phyloP scores from a whole-genome alignment of 2,329 filamentous ascomycete genomes.

The Sporothrix inflata region DNA sequence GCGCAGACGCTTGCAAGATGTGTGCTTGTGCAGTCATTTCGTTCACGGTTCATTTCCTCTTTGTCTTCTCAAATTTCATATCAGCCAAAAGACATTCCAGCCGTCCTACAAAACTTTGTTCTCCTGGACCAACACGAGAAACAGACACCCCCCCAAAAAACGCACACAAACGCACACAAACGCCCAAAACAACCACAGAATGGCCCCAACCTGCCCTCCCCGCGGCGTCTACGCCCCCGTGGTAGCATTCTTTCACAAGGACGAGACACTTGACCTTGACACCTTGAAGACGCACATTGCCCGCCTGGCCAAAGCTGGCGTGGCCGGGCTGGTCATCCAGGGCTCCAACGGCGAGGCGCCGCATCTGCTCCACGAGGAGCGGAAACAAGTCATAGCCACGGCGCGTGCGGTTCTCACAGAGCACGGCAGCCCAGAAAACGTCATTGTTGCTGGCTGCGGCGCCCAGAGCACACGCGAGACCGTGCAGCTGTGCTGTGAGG shows the following conservation, averaged over 20 bases:
- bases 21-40: no score
- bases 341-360: constrained; percentile 71
- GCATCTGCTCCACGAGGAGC: constrained; percentile 63
- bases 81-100: no score
- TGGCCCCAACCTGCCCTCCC: neutral
- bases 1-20: no score
- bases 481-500: constrained; percentile 65
- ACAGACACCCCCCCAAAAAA: no score
- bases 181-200: no score
- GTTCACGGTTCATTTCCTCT: no score
- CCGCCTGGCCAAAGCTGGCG: constrained; percentile 61
- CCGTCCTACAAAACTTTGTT: no score
- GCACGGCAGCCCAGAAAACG: constrained; percentile 61
- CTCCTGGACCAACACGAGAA: no score
- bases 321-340: constrained; percentile 64
- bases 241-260: constrained; percentile 58
- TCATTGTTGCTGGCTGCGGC: constrained; percentile 68
- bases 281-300: constrained; percentile 56
- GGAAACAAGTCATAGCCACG: constrained; percentile 57
- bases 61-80: no score
- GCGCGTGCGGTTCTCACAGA: constrained; percentile 54
- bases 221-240: constrained; percentile 58
- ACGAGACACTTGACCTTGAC: constrained; percentile 56
- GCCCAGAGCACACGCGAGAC: constrained; percentile 68
- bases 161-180: no score